Base-by-base conservation (phyloP, 1,284 basidiomycete genomes). In the Cronartium ribicola region DNA sequence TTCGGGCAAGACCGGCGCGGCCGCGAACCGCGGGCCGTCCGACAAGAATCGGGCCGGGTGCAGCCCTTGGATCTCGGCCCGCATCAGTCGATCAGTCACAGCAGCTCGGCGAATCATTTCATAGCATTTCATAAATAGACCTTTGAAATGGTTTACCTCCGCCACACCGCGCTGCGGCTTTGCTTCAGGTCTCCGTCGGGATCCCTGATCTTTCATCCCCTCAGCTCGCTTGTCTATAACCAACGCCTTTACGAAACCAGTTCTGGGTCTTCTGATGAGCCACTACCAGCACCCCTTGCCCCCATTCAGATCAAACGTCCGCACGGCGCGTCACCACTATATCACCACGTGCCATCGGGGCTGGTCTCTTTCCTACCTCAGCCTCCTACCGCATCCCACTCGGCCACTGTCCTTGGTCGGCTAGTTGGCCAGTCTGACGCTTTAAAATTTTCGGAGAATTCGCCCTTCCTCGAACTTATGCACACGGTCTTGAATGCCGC, bases 301-400 rank as follows among this genome's bases (percentile, higher is more conserved):
- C 29, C 60, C 1, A 39, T 37, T 36, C 22, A 37, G 36, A 17
- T 62, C 0, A 37, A 62, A 39, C 7, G n/a, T 22, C 65, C 64
- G 40, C 37, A 48, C 13, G 68, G 68, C 59, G 0, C 69, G 5
- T 64, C 69, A n/a, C 41, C 60, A 29, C 62, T 71, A 44, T 71
- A 71, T 37, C 48, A 64, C 13, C 62, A 64, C 57, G 37, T 39
- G 51, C 44, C 69, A 29, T 39, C 13, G 4, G 43, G 60, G 36
- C 41, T 44, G 3, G 22, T 71, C 0, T 64, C 60, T 10, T 71
- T 71, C 41, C 39, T 71, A 39, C 37, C 61, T 43, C 55, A 43
- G 40, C 62, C 62, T 36, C 69, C 69, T 29, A 29, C 59, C 48
- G 64, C 43, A 51, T 36, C 43, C 7, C n/a, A 17, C 22, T 71